A percentile compares a stretch with the other conserved stretches of the same genome.
Evolutionary conservation across 2,329 filamentous ascomycete genomes (phyloP).

Genomic region (Clonostachys rosea): DNA sequence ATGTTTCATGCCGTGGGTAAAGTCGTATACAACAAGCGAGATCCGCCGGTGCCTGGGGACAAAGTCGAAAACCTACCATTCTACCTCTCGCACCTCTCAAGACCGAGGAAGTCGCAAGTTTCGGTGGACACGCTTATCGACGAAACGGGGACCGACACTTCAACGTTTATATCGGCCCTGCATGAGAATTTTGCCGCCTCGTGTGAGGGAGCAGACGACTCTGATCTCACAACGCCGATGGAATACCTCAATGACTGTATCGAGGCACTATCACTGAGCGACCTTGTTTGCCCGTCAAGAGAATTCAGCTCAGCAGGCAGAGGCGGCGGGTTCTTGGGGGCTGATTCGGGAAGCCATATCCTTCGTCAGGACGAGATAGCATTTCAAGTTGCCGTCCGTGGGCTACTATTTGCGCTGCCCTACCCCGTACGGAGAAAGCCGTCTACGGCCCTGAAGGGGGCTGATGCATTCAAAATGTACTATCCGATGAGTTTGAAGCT

Average conservation of each 20-base stretch:
- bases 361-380: constrained; percentile 90
- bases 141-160: constrained; percentile 87
- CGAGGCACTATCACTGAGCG: constrained; percentile 80
- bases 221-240: constrained; percentile 56
- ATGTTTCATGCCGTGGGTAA: constrained; percentile 97
- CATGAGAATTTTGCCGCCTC: constrained; percentile 93
- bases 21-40: constrained; percentile 92
- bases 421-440: constrained; percentile 74
- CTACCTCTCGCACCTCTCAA: constrained; percentile 51
- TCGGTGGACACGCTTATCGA: constrained; percentile 76
- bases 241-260: constrained; percentile 83
- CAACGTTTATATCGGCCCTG: constrained; percentile 83
- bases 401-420: constrained; percentile 79
- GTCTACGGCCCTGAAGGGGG: constrained; percentile 33
- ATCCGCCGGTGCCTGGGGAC: constrained; percentile 42
- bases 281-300: constrained; percentile 74
- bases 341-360: constrained; percentile 62
- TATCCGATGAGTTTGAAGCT: constrained; percentile 82
- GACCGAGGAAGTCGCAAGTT: constrained; percentile 61
- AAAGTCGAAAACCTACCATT: constrained; percentile 50
- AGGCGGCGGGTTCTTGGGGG: constrained; percentile 42
- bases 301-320: constrained; percentile 62
- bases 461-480: constrained; percentile 81
- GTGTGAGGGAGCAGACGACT: constrained; percentile 54
- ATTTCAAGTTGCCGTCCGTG: constrained; percentile 86